A percentile compares a stretch with the other conserved stretches of the same genome.
Conservation (phyloP, 345 rosid species). For the Trapa bicornis region DNA sequence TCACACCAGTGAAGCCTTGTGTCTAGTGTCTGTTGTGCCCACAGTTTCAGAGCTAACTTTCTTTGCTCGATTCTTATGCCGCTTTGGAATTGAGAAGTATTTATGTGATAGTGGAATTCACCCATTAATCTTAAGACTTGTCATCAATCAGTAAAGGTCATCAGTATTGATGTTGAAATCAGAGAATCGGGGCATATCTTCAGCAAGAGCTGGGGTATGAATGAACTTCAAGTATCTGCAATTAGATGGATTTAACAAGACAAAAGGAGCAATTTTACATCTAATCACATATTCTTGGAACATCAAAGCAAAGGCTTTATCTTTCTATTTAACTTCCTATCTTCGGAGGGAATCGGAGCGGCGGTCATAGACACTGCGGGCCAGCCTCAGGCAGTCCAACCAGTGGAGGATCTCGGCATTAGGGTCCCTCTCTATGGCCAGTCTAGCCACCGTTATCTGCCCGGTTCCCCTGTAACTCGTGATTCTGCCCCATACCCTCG, state of each 20-base stretch:
- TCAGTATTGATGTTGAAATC: no score
- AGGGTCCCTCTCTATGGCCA: constrained; percentile 62
- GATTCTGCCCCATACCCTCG: constrained; percentile 64
- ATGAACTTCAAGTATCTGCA: no score
- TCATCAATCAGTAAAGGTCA: no score
- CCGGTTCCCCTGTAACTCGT: constrained; percentile 37
- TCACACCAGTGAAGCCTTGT: background rate
- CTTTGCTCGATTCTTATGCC: no score
- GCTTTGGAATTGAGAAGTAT: background rate
- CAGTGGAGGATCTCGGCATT: constrained; percentile 70
- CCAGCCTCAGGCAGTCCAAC: constrained; percentile 50
- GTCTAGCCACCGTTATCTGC: constrained; percentile 56
- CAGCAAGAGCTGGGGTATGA: no score
- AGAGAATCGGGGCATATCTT: no score
- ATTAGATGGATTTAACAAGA: no score
- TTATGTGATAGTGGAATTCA: no score
- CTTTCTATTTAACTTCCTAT: background rate
- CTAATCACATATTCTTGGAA: background rate
- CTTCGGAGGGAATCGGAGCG: background rate
- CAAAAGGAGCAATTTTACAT: no score
- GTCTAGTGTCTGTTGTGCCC: constrained; percentile 13
- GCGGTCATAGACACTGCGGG: constrained; percentile 22
- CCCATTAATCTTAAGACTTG: background rate
- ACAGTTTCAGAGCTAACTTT: no score
- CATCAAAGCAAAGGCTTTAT: background rate